Evolutionary conservation across 2,329 filamentous ascomycete genomes (phyloP).

Genomic region (Claviceps sorghi): DNA sequence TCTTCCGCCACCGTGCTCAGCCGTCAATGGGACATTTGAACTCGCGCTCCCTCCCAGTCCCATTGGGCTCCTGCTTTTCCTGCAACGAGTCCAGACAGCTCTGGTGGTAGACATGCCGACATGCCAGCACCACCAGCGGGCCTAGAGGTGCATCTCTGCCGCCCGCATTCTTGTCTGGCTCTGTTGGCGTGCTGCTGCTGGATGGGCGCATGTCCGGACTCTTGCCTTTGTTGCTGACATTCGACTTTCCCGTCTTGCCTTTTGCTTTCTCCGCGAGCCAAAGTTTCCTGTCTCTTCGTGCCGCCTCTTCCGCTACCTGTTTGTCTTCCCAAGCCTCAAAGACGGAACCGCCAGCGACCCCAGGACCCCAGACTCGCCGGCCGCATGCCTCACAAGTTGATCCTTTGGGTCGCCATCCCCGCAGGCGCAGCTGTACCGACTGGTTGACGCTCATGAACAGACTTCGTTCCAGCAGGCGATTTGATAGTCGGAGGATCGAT

Average conservation of each 20-base stretch:
- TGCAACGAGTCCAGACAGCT: conserved; percentile 53
- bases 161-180: conserved; percentile 13
- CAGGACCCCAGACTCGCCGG: conserved; percentile 75
- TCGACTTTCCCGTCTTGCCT: conserved; percentile 17
- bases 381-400: conserved; percentile 82
- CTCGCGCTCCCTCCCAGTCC: conserved; percentile 31
- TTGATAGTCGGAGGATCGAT: conserved; percentile 72
- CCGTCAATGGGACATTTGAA: conserved; percentile 45
- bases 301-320: conserved; percentile 31
- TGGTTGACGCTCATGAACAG: conserved; percentile 71
- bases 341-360: conserved; percentile 53
- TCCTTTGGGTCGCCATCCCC: conserved; percentile 76
- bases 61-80: conserved; percentile 34
- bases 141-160: conserved; percentile 39
- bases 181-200: conserved; percentile 27
- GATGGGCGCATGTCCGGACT: conserved; percentile 24
- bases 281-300: conserved; percentile 29
- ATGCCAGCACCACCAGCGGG: conserved; percentile 52
- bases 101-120: conserved; percentile 57
- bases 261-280: conserved; percentile 23
- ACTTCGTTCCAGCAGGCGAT: conserved; percentile 74
- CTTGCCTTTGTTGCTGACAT: conserved; percentile 30
- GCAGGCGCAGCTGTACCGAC: conserved; percentile 59
- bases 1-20: conserved; percentile 13
- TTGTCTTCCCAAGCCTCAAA: conserved; percentile 71